phyloP scores from a whole-genome alignment of 1,284 basidiomycete species.

The Ceratobasidium sp. region DNA sequence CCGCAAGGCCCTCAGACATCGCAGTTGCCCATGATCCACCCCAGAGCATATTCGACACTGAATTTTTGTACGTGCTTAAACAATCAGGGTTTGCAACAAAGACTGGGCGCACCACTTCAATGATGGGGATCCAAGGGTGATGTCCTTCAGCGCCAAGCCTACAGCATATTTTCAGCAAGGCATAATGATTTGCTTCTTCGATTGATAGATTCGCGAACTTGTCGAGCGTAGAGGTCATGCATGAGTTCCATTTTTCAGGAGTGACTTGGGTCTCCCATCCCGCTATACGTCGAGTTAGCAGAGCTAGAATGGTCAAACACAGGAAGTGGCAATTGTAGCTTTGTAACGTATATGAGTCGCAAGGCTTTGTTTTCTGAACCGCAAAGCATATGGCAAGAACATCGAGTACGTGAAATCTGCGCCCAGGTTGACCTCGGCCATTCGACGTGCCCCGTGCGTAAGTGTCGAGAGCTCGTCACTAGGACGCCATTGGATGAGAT shows the following conservation, averaged over 20 bases:
- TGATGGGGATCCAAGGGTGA: not conserved
- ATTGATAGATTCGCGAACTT: not conserved
- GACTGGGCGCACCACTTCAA: not conserved
- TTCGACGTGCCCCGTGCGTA: no score
- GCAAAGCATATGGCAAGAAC: not conserved
- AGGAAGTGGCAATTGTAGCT: not conserved
- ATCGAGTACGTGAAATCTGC: not conserved
- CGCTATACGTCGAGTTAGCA: not conserved
- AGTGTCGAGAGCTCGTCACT: no score
- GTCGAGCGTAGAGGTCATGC: not conserved
- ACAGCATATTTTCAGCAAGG: not conserved
- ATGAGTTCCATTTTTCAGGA: not conserved
- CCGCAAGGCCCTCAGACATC: not conserved
- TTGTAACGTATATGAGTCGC: not conserved
- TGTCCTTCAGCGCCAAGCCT: no score
- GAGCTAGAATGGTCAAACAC: not conserved
- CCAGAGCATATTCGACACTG: not conserved
- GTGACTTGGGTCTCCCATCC: not conserved
- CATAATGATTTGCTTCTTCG: not conserved
- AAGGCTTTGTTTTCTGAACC: not conserved
- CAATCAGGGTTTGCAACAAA: not conserved
- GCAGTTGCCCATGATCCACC: not conserved
- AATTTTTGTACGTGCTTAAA: not conserved
- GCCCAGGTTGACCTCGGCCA: not conserved
- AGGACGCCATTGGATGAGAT: not conserved